Evolutionary conservation across 441 rosid genomes (phyloP).

Genomic region (Populus hybrid): DNA sequence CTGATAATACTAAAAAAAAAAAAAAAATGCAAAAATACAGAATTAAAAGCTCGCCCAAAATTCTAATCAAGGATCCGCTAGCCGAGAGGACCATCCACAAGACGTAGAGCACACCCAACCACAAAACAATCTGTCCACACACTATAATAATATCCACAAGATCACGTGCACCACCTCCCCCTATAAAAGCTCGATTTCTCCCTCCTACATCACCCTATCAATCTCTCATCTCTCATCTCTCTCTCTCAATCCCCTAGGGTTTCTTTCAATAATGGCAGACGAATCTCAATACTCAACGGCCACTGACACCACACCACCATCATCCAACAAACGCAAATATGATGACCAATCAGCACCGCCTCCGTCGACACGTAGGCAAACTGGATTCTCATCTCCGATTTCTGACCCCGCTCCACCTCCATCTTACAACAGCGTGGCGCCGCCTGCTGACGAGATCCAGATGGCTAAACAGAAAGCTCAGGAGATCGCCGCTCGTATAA

Average conservation of each 20-base stretch:
- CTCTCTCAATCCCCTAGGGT: slow-evolving; percentile 42
- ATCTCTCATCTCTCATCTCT: not conserved
- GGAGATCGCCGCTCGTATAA: slow-evolving; percentile 88
- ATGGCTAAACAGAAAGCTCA: slow-evolving; percentile 86
- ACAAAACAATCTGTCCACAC: not conserved
- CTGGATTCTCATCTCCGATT: slow-evolving; percentile 82
- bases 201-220: not conserved
- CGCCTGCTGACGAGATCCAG: slow-evolving; percentile 73
- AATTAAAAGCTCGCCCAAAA: too few species aligned
- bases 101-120: too few species aligned
- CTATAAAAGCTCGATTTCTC: not conserved
- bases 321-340: slow-evolving; percentile 68
- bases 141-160: not conserved
- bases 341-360: slow-evolving; percentile 64
- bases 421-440: slow-evolving; percentile 72
- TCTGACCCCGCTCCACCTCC: slow-evolving; percentile 34
- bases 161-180: not conserved
- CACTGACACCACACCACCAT: slow-evolving; percentile 19
- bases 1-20: too few species aligned
- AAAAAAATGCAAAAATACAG: too few species aligned
- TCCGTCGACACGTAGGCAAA: slow-evolving; percentile 50
- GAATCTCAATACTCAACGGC: slow-evolving; percentile 75
- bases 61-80: not conserved
- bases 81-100: too few species aligned
- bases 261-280: slow-evolving; percentile 66